Evolutionary conservation across 164 flowering plant species (phyloP), one percentile per base, ranked within the genome.

Genomic region (Aristolochia californica): DNA sequence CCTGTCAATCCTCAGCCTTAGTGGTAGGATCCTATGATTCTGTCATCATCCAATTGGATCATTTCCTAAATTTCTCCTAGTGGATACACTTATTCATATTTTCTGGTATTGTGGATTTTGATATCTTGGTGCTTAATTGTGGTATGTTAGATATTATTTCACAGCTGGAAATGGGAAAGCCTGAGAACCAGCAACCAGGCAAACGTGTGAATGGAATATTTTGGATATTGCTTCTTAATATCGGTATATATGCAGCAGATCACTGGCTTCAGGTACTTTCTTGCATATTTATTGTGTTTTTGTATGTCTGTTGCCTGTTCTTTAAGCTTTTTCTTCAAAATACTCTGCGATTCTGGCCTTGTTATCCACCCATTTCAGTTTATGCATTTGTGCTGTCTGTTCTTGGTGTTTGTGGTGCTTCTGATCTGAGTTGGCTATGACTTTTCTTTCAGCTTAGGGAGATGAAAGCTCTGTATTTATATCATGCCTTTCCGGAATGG

Each of bases 401-500:
- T 12, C 40, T 34, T 34, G 40, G 40, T 34, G 40, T 34, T 34
- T 34, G 40, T 34, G 40, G 1, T 34, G 40, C 7, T 34, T 34
- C 7, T 34, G 40, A 34, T 34, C 10, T 34, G 40, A 34, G 40
- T 34, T 34, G 40, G 3, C 27, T 22, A 50, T 22, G 23, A 50
- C 54, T 14, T 54, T 14, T 13, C 56, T 64, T 59, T 16, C 75
- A 87, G 98, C 70, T 83, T 57, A 80, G 70, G n/a, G 72, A 62
- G 26, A 70, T 85, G 30, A 83, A 77, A 71, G 55, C 70, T 47
- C 69, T 93, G 14, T 93, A 93, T 72, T 72, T 93, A 56, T 87
- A 83, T 63, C 98, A 93, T 74, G 79, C 70, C 55, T 59, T 68
- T 65, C 98, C 98, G 56, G 74, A 74, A 22, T 93, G 98, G 98